Percentiles rank a stretch among this genome's conserved stretches.
Conservation (phyloP, 495 filamentous ascomycete species). For the Cercophora newfieldiana region DNA sequence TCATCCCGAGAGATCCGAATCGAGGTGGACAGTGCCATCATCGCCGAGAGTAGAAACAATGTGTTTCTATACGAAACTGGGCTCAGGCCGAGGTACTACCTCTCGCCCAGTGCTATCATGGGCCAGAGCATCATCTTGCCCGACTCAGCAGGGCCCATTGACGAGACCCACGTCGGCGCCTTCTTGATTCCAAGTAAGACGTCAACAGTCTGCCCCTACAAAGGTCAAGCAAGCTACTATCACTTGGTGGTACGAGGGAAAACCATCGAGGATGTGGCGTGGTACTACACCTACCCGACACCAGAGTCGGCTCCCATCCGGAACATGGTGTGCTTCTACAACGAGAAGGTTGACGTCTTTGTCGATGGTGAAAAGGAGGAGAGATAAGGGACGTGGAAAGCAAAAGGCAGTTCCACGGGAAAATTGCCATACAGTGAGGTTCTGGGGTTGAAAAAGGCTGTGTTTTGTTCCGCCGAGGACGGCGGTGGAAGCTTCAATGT, state of each 20-base stretch:
- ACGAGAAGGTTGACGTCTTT: constrained; percentile 59
- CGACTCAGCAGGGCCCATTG: too few species aligned
- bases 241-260: constrained; percentile 22
- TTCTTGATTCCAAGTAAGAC: constrained; percentile 45
- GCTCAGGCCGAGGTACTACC: constrained; percentile 53
- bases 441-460: too few species aligned
- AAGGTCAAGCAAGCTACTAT: constrained; percentile 57
- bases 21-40: constrained; percentile 43
- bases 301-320: constrained; percentile 48
- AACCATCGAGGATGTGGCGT: constrained; percentile 47
- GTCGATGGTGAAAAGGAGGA: constrained; percentile 48
- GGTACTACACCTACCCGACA: constrained; percentile 57
- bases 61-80: constrained; percentile 54
- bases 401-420: too few species aligned
- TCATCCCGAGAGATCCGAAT: constrained; percentile 51
- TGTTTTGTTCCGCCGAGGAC: too few species aligned
- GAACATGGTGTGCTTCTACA: constrained; percentile 57
- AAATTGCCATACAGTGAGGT: not conserved
- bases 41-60: constrained; percentile 43
- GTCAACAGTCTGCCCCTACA: constrained; percentile 55
- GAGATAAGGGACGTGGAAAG: too few species aligned
- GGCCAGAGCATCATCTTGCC: constrained; percentile 32
- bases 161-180: too few species aligned
- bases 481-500: too few species aligned
- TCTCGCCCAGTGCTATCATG: constrained; percentile 45